Evolutionary conservation across 768 basidiomycete genomes (phyloP).

Genomic region (Leccinum variicolor): DNA sequence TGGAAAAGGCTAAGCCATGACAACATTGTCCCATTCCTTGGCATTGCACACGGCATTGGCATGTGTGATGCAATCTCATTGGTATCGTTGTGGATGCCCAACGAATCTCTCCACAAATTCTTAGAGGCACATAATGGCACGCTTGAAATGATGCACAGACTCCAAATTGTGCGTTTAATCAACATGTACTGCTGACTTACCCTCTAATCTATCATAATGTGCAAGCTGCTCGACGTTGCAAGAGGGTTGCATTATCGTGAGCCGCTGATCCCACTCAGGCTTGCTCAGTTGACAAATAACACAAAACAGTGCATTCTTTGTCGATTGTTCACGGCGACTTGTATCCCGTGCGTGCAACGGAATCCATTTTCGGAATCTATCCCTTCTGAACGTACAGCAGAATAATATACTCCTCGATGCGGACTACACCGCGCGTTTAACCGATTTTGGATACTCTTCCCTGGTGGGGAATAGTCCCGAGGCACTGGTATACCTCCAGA

Average conservation of each 20-base stretch:
- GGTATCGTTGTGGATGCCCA: neutral
- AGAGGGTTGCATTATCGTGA: neutral
- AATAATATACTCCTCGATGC: neutral
- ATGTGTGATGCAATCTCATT: neutral
- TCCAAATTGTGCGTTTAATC: neutral
- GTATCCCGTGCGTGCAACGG: neutral
- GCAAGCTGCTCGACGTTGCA: neutral
- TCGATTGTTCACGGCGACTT: neutral
- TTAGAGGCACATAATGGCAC: neutral
- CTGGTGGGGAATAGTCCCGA: neutral
- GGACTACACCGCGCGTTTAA: neutral
- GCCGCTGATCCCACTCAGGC: neutral
- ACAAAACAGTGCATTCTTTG: neutral
- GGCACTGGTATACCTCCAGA: neutral
- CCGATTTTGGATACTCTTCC: neutral
- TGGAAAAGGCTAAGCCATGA: neutral
- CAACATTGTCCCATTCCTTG: neutral
- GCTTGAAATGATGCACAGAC: neutral
- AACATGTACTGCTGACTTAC: neutral
- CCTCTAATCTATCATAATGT: neutral
- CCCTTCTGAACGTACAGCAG: neutral
- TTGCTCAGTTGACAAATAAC: neutral
- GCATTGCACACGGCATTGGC: neutral
- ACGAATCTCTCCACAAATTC: neutral
- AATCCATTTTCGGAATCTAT: neutral